phyloP scores from a whole-genome alignment of 78 protist genomes.

The Cavenderia fasciculata region DNA sequence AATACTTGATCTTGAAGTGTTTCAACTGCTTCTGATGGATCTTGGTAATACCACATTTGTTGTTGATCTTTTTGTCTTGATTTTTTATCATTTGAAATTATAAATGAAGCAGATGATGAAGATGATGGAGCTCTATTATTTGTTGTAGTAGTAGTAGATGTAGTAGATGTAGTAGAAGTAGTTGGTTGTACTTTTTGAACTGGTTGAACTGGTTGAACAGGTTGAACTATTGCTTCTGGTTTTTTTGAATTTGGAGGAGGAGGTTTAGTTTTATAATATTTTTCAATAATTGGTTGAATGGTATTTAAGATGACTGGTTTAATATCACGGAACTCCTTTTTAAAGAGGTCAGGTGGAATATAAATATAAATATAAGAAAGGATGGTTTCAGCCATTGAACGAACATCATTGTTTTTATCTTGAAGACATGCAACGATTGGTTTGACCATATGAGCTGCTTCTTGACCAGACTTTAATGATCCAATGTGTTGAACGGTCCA shows the following conservation, averaged over 20 bases:
- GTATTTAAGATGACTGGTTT: conserved; percentile 24
- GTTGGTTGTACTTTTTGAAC: too few relatives aligned
- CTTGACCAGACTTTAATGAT: conserved; percentile 7
- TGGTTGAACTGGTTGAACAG: too few relatives aligned
- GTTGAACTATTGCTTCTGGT: too few relatives aligned
- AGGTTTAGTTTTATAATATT: conserved; percentile 6
- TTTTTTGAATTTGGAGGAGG: too few relatives aligned
- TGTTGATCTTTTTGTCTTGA: conserved; percentile 9
- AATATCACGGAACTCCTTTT: conserved; percentile 28
- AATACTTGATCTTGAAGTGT: conserved; percentile 45
- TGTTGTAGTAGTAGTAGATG: background rate
- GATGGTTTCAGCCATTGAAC: conserved; percentile 25
- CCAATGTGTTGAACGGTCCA: conserved; percentile 22
- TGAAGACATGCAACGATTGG: conserved; percentile 54
- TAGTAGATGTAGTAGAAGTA: background rate
- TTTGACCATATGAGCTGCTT: conserved; percentile 23
- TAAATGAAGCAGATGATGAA: background rate
- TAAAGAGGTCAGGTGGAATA: conserved; percentile 8
- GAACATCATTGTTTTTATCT: conserved; percentile 55
- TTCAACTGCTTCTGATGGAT: conserved; percentile 19
- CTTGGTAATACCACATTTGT: conserved; percentile 8
- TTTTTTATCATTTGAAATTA: conserved; percentile 24
- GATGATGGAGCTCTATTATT: background rate
- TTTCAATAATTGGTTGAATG: conserved; percentile 21
- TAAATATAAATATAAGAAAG: background rate